phyloP scores from a whole-genome alignment of 768 basidiomycete genomes.

The Mrakia gelida region DNA sequence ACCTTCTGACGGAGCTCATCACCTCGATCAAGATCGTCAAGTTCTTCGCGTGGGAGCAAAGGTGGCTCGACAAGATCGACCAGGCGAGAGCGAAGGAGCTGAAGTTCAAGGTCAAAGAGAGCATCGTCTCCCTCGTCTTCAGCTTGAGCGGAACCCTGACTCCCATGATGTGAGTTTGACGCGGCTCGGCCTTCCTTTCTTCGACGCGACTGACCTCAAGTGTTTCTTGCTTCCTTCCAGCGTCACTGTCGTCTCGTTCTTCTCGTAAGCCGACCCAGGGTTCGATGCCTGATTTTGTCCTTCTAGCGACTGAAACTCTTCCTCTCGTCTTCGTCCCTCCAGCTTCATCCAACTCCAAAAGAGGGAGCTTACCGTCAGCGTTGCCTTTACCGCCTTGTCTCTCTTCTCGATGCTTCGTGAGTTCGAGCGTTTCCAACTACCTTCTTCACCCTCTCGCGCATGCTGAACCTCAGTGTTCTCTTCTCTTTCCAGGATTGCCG shows the following conservation, averaged over 20 bases:
- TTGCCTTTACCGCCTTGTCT: constrained; percentile 86
- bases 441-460: too few species aligned
- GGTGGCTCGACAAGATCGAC: constrained; percentile 60
- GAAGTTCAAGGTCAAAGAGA: constrained; percentile 64
- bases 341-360: constrained; percentile 57
- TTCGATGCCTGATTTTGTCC: too few species aligned
- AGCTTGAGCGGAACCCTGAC: constrained; percentile 66
- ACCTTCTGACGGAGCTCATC: constrained; percentile 25
- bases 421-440: too few species aligned
- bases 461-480: background rate
- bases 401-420: constrained; percentile 76
- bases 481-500: background rate
- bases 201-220: background rate
- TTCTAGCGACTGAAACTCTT: constrained; percentile 47
- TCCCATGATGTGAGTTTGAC: constrained; percentile 51
- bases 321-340: constrained; percentile 57
- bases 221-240: constrained; percentile 38
- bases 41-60: constrained; percentile 75
- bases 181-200: background rate
- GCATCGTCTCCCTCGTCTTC: constrained; percentile 66
- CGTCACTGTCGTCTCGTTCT: constrained; percentile 75
- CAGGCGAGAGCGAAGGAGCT: constrained; percentile 47
- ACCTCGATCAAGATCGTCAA: constrained; percentile 43
- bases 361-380: constrained; percentile 68
- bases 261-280: constrained; percentile 35